Percentiles rank a stretch among this genome's conserved stretches.
phyloP scores from a whole-genome alignment of 805 yeast genomes.

The Nakazawaea wyomingensis region DNA sequence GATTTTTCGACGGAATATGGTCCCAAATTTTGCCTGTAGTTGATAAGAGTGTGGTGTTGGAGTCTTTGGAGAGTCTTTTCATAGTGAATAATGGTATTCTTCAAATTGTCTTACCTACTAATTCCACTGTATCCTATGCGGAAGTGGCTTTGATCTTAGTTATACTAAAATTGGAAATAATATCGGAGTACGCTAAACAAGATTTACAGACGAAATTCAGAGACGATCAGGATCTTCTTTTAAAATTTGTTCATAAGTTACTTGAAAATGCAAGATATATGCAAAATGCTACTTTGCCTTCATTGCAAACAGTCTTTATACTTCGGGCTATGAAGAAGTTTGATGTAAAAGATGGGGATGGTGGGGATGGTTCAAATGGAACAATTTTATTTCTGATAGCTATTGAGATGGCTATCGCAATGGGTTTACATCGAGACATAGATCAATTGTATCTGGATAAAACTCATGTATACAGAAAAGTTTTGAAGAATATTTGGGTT shows the following conservation, averaged over 20 bases:
- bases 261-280: neutral
- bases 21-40: constrained; percentile 31
- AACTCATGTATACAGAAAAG: neutral
- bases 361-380: constrained; percentile 11
- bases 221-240: constrained; percentile 2
- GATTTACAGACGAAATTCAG: neutral
- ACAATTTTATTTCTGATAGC: neutral
- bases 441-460: constrained; percentile 2
- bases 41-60: constrained; percentile 27
- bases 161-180: neutral
- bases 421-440: constrained; percentile 10
- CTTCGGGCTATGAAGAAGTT: constrained; percentile 3
- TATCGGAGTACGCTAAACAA: neutral
- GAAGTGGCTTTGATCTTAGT: neutral
- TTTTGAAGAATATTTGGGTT: constrained; percentile 6
- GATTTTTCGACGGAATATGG: constrained; percentile 15
- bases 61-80: neutral
- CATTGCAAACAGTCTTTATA: constrained; percentile 7
- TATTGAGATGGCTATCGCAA: neutral
- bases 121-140: neutral
- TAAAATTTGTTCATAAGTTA: neutral
- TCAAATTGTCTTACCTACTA: neutral
- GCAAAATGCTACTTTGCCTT: constrained; percentile 1
- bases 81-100: neutral
- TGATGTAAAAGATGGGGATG: constrained; percentile 9